Base-by-base conservation (phyloP, 1,139 yeast species). In the Taphrina populina region DNA sequence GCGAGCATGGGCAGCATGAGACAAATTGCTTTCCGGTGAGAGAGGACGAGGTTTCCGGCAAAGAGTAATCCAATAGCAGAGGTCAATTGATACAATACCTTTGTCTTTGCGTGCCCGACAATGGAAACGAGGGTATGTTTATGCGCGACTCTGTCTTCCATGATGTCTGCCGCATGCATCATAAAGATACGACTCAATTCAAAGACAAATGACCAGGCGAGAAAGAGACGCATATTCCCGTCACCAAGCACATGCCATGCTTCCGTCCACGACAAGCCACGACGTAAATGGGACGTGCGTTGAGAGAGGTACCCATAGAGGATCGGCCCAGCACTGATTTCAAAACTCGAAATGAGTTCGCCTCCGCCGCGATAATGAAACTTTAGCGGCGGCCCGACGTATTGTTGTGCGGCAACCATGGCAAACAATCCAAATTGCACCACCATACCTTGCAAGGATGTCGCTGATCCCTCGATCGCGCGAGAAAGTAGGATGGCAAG, bases 111-210 rank as follows among this genome's bases (percentile, higher is more conserved):
- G 29, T 23, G 32, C 2, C 47, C 47, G 15, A 43, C 8, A 24
- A 32, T n/a, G 13, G 47, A 43, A 19, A 43, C 47, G 29, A 43
- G 47, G 20, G 47, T 43, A 37, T 43, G 36, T 43, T 43, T 43
- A n/a, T 19, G 8, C 27, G 47, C 47, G 37, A 30, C 17, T n/a
- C 35, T 15, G 36, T 43, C 47, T 21, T 43, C 47, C 19, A 27
- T 43, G 19, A 43, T 43, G 36, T 43, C 47, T 26, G 47, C 47
- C 21, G 36, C 26, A 32, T 43, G 47, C 47, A 43, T 43, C 33
- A 43, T 26, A 29, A 29, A 43, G 4, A 43, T 43, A 17, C 47
- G 35, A 5, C 17, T 34, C 19, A 34, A 13, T 23, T 45, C 41
- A 34, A 15, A 27, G 33, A n/a, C 40, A 26, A 45, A 26, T 7